phyloP scores from a whole-genome alignment of 371 early-diverging fungal species.

The Mucor lusitanicus region DNA sequence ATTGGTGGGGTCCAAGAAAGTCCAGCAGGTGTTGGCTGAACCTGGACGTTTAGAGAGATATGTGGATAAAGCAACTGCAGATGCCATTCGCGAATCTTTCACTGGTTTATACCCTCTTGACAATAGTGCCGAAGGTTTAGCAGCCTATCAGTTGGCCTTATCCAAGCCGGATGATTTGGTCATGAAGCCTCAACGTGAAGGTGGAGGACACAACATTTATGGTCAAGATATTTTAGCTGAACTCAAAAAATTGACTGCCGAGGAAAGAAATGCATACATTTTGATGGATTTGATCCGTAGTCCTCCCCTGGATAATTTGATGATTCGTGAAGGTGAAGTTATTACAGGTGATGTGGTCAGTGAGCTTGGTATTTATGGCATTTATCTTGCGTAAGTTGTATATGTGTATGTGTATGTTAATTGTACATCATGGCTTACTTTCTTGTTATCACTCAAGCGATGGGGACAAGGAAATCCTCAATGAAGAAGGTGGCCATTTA shows the following conservation, averaged over 20 bases:
- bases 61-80: slow-evolving; percentile 54
- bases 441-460: slow-evolving; percentile 51
- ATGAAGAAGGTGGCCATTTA: slow-evolving; percentile 87
- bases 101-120: slow-evolving; percentile 93
- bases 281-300: slow-evolving; percentile 89
- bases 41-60: slow-evolving; percentile 84
- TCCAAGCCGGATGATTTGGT: slow-evolving; percentile 71
- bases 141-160: slow-evolving; percentile 71
- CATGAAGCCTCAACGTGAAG: slow-evolving; percentile 97
- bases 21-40: slow-evolving; percentile 89
- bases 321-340: slow-evolving; percentile 81
- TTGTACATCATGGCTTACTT: background rate
- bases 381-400: slow-evolving; percentile 71
- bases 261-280: slow-evolving; percentile 83
- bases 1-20: slow-evolving; percentile 94
- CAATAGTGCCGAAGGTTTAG: slow-evolving; percentile 61
- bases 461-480: slow-evolving; percentile 64
- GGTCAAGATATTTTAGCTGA: slow-evolving; percentile 76
- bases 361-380: slow-evolving; percentile 93
- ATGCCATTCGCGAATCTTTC: slow-evolving; percentile 74
- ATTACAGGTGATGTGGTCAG: slow-evolving; percentile 80
- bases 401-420: background rate
- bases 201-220: slow-evolving; percentile 96
- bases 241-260: slow-evolving; percentile 54
- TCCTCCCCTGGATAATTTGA: slow-evolving; percentile 72